Evolutionary conservation across 148 eudicot genomes (phyloP).

Genomic region (Rhododendron griersonianum): DNA sequence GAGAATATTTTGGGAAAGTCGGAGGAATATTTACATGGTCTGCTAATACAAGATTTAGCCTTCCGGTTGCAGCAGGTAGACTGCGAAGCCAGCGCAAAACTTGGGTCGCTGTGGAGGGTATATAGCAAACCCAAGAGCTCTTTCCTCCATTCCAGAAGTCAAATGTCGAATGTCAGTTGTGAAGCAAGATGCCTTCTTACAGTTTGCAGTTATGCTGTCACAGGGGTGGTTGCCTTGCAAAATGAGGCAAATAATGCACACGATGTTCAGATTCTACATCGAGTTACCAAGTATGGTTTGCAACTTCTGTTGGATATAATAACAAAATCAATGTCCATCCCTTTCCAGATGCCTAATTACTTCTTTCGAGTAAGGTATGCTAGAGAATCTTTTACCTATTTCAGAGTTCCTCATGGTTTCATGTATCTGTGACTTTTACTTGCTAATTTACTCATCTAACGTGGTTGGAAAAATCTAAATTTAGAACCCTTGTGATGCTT

Average conservation of each 20-base stretch:
- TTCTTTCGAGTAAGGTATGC: slow-evolving; percentile 77
- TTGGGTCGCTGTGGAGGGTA: slow-evolving; percentile 40
- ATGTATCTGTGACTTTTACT: neutral
- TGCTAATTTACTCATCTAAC: neutral
- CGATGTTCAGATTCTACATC: slow-evolving; percentile 16
- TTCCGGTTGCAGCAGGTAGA: slow-evolving; percentile 50
- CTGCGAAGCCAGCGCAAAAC: slow-evolving; percentile 38
- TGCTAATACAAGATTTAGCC: slow-evolving; percentile 46
- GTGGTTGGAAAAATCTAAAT: neutral
- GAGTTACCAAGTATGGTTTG: slow-evolving; percentile 21
- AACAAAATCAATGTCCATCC: slow-evolving; percentile 47
- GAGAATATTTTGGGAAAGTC: slow-evolving; percentile 20
- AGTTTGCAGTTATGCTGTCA: slow-evolving; percentile 42
- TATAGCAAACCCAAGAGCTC: slow-evolving; percentile 27
- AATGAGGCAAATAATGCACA: slow-evolving; percentile 21
- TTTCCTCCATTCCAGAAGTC: slow-evolving; percentile 29
- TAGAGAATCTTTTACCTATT: slow-evolving; percentile 7
- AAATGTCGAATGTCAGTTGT: slow-evolving; percentile 20
- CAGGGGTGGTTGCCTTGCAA: slow-evolving; percentile 36
- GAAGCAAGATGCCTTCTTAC: slow-evolving; percentile 31
- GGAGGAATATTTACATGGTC: slow-evolving; percentile 31
- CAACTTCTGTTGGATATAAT: slow-evolving; percentile 37
- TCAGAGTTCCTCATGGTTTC: neutral
- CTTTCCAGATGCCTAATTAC: slow-evolving; percentile 44
- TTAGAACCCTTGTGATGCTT: neutral